phyloP scores from a whole-genome alignment of 2,329 filamentous ascomycete species.

The Teratosphaeria epicoccoides region DNA sequence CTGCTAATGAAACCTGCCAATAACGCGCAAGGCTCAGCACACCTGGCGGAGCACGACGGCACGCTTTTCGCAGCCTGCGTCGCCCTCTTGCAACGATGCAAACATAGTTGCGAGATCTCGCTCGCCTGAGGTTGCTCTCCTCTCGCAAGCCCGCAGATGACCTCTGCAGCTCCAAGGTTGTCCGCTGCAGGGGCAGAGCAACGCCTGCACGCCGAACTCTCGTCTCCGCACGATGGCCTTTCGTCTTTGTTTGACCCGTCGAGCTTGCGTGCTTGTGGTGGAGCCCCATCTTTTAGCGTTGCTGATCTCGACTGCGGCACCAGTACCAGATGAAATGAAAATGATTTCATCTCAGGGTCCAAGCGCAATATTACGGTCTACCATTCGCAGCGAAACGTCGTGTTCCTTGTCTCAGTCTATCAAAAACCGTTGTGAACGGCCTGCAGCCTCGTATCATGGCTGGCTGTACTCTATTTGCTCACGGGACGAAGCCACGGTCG shows the following conservation, averaged over 20 bases:
- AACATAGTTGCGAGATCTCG: too few relatives aligned
- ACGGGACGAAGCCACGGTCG: not conserved
- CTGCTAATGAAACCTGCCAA: too few relatives aligned
- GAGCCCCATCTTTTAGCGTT: not conserved
- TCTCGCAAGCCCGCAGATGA: too few relatives aligned
- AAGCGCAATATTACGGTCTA: not conserved
- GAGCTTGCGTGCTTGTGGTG: not conserved
- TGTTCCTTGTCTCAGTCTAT: not conserved
- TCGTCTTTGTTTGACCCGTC: not conserved
- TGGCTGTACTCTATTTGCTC: not conserved
- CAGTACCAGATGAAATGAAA: too few relatives aligned
- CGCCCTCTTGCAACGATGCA: too few relatives aligned
- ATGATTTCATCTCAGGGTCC: not conserved
- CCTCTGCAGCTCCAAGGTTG: not conserved
- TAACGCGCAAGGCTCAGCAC: too few relatives aligned
- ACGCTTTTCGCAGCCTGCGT: not conserved
- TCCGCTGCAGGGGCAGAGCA: not conserved
- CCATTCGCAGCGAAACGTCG: not conserved
- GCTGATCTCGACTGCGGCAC: not conserved
- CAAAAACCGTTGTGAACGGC: not conserved
- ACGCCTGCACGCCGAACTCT: not conserved
- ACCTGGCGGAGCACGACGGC: too few relatives aligned
- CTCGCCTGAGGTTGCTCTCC: too few relatives aligned
- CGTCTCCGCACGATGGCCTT: not conserved
- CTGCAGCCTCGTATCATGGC: not conserved